A percentile compares a stretch with the other conserved stretches of the same genome.
phyloP scores from a whole-genome alignment of 108 stramenopile species.

The Cyclotella distinguenda region DNA sequence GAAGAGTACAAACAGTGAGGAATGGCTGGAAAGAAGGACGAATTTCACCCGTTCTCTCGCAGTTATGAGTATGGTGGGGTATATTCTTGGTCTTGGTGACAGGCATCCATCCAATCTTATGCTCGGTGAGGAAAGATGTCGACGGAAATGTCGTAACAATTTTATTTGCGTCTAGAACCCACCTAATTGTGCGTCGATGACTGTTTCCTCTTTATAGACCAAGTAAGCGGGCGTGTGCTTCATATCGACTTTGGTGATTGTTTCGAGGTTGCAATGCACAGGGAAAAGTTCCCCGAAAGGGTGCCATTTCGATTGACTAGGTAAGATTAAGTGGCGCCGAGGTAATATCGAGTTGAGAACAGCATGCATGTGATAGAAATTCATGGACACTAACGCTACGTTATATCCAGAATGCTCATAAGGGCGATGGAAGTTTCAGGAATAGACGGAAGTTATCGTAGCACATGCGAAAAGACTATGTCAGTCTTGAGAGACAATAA shows the following conservation, averaged over 20 bases:
- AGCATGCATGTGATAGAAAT: too few relatives aligned
- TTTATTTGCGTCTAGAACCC: too few relatives aligned
- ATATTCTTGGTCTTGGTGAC: slow-evolving; percentile 92
- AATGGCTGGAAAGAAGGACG: slow-evolving; percentile 96
- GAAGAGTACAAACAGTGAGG: slow-evolving; percentile 93
- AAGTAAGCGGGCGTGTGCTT: slow-evolving; percentile 90
- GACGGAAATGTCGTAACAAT: too few relatives aligned
- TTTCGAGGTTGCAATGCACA: slow-evolving; percentile 98
- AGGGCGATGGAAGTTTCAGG: slow-evolving; percentile 99
- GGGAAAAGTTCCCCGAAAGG: slow-evolving; percentile 98
- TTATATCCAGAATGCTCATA: slow-evolving; percentile 99
- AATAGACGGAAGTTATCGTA: slow-evolving; percentile 97
- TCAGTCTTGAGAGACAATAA: slow-evolving; percentile 91
- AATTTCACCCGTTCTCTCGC: slow-evolving; percentile 95
- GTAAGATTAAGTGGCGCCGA: too few relatives aligned
- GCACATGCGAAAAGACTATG: slow-evolving; percentile 97
- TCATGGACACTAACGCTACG: too few relatives aligned
- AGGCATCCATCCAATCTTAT: slow-evolving; percentile 92
- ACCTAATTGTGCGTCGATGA: too few relatives aligned
- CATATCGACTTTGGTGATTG: slow-evolving; percentile 97
- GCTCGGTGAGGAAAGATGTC: too few relatives aligned
- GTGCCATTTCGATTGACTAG: slow-evolving; percentile 98
- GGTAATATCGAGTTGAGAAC: too few relatives aligned
- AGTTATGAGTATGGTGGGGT: slow-evolving; percentile 99
- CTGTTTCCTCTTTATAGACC: too few relatives aligned